Conservation (phyloP, 495 filamentous ascomycete species). For the Hyaloscypha finlandica region DNA sequence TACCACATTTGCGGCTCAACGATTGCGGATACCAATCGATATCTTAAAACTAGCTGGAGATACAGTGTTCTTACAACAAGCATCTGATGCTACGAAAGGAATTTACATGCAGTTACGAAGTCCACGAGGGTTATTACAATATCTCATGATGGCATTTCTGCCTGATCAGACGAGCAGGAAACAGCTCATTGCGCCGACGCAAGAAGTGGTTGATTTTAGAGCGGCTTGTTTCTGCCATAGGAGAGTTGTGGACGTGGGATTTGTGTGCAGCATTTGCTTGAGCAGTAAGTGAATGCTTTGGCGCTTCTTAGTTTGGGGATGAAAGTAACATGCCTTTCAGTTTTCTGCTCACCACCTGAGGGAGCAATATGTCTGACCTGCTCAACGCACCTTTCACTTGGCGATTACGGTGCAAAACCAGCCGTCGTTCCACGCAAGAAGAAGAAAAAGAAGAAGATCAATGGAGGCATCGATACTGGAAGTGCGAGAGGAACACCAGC, state of each 20-base stretch:
- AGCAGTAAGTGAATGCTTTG: conserved; percentile 58
- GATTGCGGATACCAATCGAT: conserved; percentile 84
- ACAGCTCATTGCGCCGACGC: conserved; percentile 71
- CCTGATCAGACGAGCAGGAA: conserved; percentile 68
- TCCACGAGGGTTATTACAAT: conserved; percentile 76
- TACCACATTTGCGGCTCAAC: conserved; percentile 89
- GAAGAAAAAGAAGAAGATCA: conserved; percentile 67
- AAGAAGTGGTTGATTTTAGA: conserved; percentile 91
- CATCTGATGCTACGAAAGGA: conserved; percentile 84
- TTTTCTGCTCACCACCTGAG: conserved; percentile 66
- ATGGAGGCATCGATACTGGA: conserved; percentile 44
- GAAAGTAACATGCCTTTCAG: conserved; percentile 28
- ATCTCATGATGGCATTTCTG: conserved; percentile 94
- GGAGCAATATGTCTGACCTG: conserved; percentile 85
- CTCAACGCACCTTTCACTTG: conserved; percentile 76
- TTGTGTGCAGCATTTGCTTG: conserved; percentile 93
- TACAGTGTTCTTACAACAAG: conserved; percentile 93
- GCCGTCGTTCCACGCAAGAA: conserved; percentile 71
- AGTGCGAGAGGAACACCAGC: conserved; percentile 45
- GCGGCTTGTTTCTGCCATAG: conserved; percentile 98
- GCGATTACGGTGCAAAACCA: conserved; percentile 72
- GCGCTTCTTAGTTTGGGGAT: not conserved
- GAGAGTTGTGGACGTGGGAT: conserved; percentile 86
- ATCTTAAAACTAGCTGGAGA: conserved; percentile 83
- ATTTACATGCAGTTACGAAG: conserved; percentile 75